phyloP scores from a whole-genome alignment of 345 rosid species.

The Mallotus nudiflorus region DNA sequence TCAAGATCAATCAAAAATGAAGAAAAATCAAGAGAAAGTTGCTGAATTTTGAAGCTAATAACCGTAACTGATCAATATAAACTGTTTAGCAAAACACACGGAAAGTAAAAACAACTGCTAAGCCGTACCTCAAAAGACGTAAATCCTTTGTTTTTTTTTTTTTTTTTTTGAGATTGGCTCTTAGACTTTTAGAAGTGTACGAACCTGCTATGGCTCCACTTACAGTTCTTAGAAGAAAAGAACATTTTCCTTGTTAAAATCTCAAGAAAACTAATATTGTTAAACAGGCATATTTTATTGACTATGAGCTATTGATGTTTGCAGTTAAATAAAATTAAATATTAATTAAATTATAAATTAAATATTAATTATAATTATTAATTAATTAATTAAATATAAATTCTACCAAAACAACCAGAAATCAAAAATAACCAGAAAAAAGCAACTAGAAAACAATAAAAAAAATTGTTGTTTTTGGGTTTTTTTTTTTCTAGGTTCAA shows the following conservation, averaged over 20 bases:
- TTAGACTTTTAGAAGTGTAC: slow-evolving; percentile 12
- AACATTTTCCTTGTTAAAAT: not conserved
- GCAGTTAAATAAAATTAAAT: too few relatives aligned
- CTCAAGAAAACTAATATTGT: not conserved
- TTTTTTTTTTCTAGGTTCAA: too few relatives aligned
- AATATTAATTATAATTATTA: too few relatives aligned
- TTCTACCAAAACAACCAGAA: not conserved
- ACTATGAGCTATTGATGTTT: too few relatives aligned
- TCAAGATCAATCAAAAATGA: too few relatives aligned
- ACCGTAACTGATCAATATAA: not conserved
- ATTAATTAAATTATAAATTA: too few relatives aligned
- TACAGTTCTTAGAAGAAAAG: not conserved
- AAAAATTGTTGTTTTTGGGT: too few relatives aligned
- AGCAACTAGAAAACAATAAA: too few relatives aligned
- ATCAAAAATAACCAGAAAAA: too few relatives aligned
- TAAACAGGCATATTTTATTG: too few relatives aligned
- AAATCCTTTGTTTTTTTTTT: slow-evolving; percentile 1
- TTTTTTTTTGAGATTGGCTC: slow-evolving; percentile 13
- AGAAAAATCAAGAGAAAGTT: not conserved
- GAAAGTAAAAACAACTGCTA: not conserved
- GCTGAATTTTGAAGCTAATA: slow-evolving; percentile 10
- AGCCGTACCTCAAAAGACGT: not conserved
- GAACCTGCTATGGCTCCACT: slow-evolving; percentile 19
- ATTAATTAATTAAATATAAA: too few relatives aligned
- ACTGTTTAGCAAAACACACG: too few relatives aligned